Evolutionary conservation across 129 eudicot species (phyloP), one percentile per base, ranked within the genome.

Genomic region (Ambrosia trifida): DNA sequence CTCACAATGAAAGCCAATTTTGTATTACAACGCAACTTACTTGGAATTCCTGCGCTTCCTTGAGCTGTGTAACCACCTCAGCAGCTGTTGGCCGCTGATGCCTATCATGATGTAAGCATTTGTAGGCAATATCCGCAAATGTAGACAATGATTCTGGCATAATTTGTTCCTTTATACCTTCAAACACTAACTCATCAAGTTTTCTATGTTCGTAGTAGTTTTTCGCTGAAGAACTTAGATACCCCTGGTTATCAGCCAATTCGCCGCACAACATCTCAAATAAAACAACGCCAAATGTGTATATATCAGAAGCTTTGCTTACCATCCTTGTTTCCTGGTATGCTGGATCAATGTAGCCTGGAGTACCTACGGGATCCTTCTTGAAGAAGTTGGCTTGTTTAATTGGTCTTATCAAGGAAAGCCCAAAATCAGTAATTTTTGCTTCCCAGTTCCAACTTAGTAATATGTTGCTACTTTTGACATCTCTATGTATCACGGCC

Each of bases 401-500:
- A 17, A 8, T 44, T 40, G 70, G 19, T 11, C 32, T 11, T 65
- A 17, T 43, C 17, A 41, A 11, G 1, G 70, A 44, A 65, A 19
- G 1, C 17, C 54, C 70, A 65, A 65, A 65, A 43, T 41, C 54
- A 45, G 35, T 5, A 41, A 65, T 44, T 18, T 65, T 65, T 11
- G 70, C 70, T 2, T 24, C 24, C 53, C 53, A 18, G 1, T 65
- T 53, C 11, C 3, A 18, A 43, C 12, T 2, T 18, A 65, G 36
- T 65, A 65, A 36, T 18, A 65, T 43, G 36, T 65, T 65, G 1
- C 11, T 18, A 14, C 46, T 62, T 33, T n/a, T 62, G 4, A 35
- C 7, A 14, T 35, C 31, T 46, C 47, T 62, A 18, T 41, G 53
- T 18, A 41, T 65, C 38, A 65, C 54, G 3, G 11, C 12, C 20